phyloP scores from a whole-genome alignment of 192 early-diverging fungal species.

The Podila verticillata region DNA sequence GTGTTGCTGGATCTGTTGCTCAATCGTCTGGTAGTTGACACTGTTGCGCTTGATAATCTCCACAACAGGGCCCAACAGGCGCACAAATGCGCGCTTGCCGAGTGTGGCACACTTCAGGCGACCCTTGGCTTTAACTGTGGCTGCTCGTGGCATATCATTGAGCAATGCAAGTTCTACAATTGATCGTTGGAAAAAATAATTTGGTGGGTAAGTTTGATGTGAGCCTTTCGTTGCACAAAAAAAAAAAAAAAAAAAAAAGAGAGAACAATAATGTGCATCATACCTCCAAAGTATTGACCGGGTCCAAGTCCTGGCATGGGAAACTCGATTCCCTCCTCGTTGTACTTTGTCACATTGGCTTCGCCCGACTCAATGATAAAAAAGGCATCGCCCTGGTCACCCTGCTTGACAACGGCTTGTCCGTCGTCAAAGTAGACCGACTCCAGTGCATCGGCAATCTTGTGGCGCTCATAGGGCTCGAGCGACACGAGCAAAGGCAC shows the following conservation, averaged over 20 bases:
- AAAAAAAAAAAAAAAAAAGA: conserved; percentile 4
- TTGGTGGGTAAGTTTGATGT: background rate
- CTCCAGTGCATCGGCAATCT: conserved; percentile 98
- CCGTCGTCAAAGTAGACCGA: conserved; percentile 86
- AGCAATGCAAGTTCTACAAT: conserved; percentile 90
- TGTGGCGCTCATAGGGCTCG: conserved; percentile 97
- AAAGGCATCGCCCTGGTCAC: conserved; percentile 94
- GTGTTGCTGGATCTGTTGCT: conserved; percentile 53
- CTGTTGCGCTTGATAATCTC: conserved; percentile 97
- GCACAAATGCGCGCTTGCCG: conserved; percentile 95
- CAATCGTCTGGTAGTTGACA: conserved; percentile 82
- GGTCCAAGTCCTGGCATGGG: conserved; percentile 74
- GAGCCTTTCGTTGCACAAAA: background rate
- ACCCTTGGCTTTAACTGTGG: conserved; percentile 87
- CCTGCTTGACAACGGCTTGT: conserved; percentile 88
- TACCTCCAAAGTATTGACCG: conserved; percentile 98
- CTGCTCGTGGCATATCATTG: conserved; percentile 92
- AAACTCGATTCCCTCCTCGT: conserved; percentile 82
- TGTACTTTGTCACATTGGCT: conserved; percentile 82
- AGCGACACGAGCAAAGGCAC: conserved; percentile 90
- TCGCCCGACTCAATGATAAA: conserved; percentile 97
- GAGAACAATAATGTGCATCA: background rate
- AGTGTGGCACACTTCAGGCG: conserved; percentile 95
- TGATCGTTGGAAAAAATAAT: conserved; percentile 8
- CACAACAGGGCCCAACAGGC: conserved; percentile 92